Base-by-base conservation (phyloP, 2,329 filamentous ascomycete genomes). In the Penicillium sp. region DNA sequence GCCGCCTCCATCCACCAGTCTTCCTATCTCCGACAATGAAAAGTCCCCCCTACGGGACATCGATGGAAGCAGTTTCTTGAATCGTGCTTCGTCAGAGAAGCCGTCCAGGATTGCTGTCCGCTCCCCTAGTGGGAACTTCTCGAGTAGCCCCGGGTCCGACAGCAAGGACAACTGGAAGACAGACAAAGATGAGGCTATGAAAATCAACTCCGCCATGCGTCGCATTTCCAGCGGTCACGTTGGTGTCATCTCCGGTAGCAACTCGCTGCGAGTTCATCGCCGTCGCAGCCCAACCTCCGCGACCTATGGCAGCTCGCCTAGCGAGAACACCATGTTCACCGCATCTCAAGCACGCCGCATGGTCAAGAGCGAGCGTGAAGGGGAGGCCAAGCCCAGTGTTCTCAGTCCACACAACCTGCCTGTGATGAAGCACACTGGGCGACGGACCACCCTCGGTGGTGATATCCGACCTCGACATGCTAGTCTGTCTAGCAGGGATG, bases 301-400 rank as follows among this genome's bases (percentile, higher is more conserved):
- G 50, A 74, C 76, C 5, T 75, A 80, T 20, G 75, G 79, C 56
- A 84, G 82, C 55, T 84, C 86, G 14, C 84, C 85, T 1, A 83
- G 79, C 54, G 84, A 86, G 64, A 84, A 83, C 59, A 77, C 78
- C 7, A 80, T 88, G 73, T 89, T 90, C 73, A 88, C 86, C 0
- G 85, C 87, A 25, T 82, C 84, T 56, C 87, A 89, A 62, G 87
- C 88, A 28, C 81, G 88, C 45, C 81, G 88, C 14, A 89, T 90
- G 85, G 84, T 87, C 41, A 86, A 84, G 69, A 83, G 80, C 50
- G 83, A 87, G 35, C 85, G 84, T 65, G 84, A 85, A 43, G 78
- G 80, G 51, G 82, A 84, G 17, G 80, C 78, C 68, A 83, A 83
- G 60, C 76, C 76, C 41, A 84, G 81, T 58, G 86, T 90, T 14